These are phyloP conservation scores for Parachlorella kessleri DNA, from an alignment of 139 green algal species.

Conservation along the genomic window DNA sequence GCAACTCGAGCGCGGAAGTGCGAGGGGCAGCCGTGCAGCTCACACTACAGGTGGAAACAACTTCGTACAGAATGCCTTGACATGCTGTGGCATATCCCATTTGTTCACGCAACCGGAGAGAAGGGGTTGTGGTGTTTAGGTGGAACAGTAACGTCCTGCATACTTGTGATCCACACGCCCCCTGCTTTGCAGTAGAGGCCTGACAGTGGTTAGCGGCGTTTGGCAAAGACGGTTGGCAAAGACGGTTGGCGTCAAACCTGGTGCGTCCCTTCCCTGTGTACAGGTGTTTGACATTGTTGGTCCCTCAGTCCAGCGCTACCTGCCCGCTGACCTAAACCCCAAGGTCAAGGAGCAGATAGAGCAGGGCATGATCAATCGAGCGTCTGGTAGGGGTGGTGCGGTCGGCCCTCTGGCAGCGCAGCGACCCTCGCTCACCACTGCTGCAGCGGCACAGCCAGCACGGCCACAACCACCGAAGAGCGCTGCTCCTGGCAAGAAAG, in stretches of 20 bases:
- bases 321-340: conserved; percentile 81
- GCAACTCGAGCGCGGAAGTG: conserved; percentile 68
- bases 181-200: too few relatives aligned
- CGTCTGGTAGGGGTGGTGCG: too few relatives aligned
- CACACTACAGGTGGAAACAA: conserved; percentile 48
- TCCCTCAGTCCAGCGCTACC: conserved; percentile 48
- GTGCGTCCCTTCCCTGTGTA: too few relatives aligned
- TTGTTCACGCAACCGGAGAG: too few relatives aligned
- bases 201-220: too few relatives aligned
- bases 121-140: too few relatives aligned
- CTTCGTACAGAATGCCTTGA: too few relatives aligned
- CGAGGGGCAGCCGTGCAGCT: conserved; percentile 61
- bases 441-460: background rate
- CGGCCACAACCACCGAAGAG: background rate
- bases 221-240: too few relatives aligned
- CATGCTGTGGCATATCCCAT: too few relatives aligned
- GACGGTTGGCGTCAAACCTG: too few relatives aligned
- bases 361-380: conserved; percentile 45
- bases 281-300: conserved; percentile 56
- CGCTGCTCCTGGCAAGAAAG: background rate
- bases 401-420: background rate
- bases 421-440: background rate
- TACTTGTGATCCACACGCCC: too few relatives aligned
- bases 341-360: conserved; percentile 84
- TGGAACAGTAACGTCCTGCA: too few relatives aligned